These are phyloP conservation scores for carrot (Daucus carota) DNA, from an alignment of 129 eudicot species.

Conservation along the genomic window DNA sequence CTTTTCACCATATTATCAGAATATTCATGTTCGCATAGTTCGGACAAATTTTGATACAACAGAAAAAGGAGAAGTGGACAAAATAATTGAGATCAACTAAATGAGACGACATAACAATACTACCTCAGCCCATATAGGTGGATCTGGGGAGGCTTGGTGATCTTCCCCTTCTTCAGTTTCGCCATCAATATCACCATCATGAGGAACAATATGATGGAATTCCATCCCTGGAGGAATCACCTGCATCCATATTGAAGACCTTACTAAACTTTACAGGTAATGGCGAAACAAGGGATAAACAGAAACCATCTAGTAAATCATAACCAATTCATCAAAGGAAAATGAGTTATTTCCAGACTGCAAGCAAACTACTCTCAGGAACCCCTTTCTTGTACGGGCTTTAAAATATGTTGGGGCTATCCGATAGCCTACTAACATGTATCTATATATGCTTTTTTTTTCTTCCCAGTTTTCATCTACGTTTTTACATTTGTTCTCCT, in stretches of 20 bases:
- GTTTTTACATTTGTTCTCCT: background rate
- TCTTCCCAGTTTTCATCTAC: background rate
- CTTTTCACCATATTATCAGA: background rate
- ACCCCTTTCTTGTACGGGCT: too few species aligned
- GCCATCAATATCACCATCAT: slow-evolving; percentile 86
- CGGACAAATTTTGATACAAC: background rate
- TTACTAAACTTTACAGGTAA: slow-evolving; percentile 2
- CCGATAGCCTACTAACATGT: background rate
- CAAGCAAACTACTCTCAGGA: background rate
- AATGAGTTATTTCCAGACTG: background rate
- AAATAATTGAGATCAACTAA: background rate
- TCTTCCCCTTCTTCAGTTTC: slow-evolving; percentile 84
- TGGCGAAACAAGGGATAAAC: background rate
- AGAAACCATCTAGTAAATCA: background rate
- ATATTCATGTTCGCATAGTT: background rate
- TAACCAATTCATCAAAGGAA: background rate
- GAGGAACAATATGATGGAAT: slow-evolving; percentile 91
- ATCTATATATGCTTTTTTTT: background rate
- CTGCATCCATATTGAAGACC: slow-evolving; percentile 28
- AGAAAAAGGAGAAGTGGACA: background rate
- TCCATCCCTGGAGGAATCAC: slow-evolving; percentile 99
- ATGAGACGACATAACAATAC: background rate
- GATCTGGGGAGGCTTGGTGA: slow-evolving; percentile 78
- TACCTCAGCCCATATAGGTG: slow-evolving; percentile 97
- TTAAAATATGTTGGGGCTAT: background rate